Base-by-base conservation (phyloP, 345 rosid species). In the Pelargonium nanum region DNA sequence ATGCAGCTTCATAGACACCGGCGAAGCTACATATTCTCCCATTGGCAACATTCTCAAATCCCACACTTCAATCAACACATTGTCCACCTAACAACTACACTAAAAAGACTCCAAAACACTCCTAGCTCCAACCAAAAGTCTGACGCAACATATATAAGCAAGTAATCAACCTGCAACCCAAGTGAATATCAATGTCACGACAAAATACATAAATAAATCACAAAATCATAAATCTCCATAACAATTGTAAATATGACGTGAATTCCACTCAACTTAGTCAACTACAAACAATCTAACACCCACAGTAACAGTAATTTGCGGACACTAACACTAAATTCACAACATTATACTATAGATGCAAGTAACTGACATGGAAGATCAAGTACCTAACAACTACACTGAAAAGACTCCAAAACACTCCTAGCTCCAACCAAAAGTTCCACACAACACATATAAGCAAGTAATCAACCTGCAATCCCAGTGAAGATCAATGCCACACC, bases 11-110 rank as follows among this genome's bases (percentile, higher is more conserved):
- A 74, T 30, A 68, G 76, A 82, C 26, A 73, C 70, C 19, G 78
- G 67, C 10, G 75, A 76, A 61, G 83, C 70, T 58, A 65, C 72
- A 63, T 63, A 80, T 28, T 75, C 78, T 44, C 83, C 89, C 95
- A 85, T 87, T 67, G 74, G 40, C 59, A 6, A 63, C 60, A 63
- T 2, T 15, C 17, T 9, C 21, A 21, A 10, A 20, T 59, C 16
- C 45, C 16, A 57, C 19, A 45, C 62, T 50, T 50, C 69, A 59
- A 62, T 74, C 80, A 76, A 51, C 63, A 67, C 79, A 67, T 76
- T 55, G 51, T 53, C 44, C 9, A 9, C 48, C 15, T 17, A 3
- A 40, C 48, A 10, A 12, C 48, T 9, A 40, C 16, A 40, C 40
- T 10, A 40, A 40, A 40, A 6, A 40, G 10, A 40, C 48, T 40